Evolutionary conservation across 106 monocot genomes (phyloP).

Genomic region (Gastrodia elata): DNA sequence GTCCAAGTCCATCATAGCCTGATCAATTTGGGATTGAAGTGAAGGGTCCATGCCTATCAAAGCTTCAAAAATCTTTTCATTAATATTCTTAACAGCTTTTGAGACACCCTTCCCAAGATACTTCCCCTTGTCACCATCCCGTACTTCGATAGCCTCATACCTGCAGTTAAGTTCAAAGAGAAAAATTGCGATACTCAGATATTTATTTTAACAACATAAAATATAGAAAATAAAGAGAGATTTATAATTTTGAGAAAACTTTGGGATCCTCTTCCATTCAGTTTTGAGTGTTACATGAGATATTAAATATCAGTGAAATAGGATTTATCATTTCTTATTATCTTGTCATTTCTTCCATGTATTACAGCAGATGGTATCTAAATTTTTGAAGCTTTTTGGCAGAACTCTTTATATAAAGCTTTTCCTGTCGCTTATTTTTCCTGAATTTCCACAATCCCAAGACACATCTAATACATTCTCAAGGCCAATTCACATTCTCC

Average conservation of each 20-base stretch:
- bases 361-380: neutral
- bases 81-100: constrained; percentile 77
- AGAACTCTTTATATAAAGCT: neutral
- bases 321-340: neutral
- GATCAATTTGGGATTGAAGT: constrained; percentile 87
- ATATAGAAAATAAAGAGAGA: neutral
- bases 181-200: neutral
- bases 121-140: constrained; percentile 74
- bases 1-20: constrained; percentile 84
- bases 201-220: neutral
- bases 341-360: neutral
- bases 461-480: neutral
- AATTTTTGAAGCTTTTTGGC: neutral
- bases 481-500: neutral
- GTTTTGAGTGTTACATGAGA: neutral
- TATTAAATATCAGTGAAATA: neutral
- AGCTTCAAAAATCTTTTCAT: constrained; percentile 87
- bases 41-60: constrained; percentile 91
- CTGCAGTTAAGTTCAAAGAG: constrained; percentile 10
- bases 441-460: too few relatives aligned
- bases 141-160: constrained; percentile 61
- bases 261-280: neutral
- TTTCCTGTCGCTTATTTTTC: neutral
- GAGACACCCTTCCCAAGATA: constrained; percentile 81
- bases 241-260: neutral